A percentile compares a stretch with the other conserved stretches of the same genome.
Conservation (phyloP, 176 grass and related monocot genomes). For the Oryza brachyantha region DNA sequence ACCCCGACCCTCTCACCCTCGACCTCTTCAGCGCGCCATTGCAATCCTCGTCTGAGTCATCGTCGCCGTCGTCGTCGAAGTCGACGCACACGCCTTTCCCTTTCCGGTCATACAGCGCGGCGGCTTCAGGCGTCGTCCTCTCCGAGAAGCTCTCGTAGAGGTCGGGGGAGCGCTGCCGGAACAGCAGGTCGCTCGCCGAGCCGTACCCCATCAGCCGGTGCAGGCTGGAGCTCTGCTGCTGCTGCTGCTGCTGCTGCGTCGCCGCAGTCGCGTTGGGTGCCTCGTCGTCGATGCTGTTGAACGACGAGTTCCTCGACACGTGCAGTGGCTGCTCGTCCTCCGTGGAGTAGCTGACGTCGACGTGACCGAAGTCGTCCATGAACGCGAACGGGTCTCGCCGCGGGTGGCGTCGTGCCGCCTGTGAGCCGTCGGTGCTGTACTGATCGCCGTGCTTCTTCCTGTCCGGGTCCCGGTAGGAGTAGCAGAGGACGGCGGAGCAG, state of each 20-base stretch:
- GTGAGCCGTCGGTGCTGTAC: neutral
- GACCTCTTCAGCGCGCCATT: neutral
- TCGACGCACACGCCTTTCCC: conserved; percentile 43
- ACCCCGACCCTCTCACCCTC: conserved; percentile 2
- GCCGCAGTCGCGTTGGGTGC: neutral
- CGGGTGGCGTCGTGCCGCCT: conserved; percentile 2
- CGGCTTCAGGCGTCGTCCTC: conserved; percentile 30
- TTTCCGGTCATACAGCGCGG: conserved; percentile 33
- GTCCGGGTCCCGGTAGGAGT: conserved; percentile 57
- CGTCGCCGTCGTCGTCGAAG: neutral
- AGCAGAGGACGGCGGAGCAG: conserved; percentile 65
- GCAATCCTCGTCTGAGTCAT: conserved; percentile 42
- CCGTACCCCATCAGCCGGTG: conserved; percentile 80
- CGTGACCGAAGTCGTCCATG: conserved; percentile 39
- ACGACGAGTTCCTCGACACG: conserved; percentile 61
- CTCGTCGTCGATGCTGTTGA: conserved; percentile 28
- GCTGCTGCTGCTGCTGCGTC: neutral
- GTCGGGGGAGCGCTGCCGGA: conserved; percentile 26
- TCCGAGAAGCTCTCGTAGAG: conserved; percentile 52
- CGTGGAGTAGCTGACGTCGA: conserved; percentile 48
- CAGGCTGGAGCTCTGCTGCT: conserved; percentile 30
- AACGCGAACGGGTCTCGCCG: conserved; percentile 42
- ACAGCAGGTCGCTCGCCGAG: conserved; percentile 53
- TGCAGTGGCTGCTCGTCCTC: conserved; percentile 53
- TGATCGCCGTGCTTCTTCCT: conserved; percentile 25